These are phyloP conservation scores for Ballota nigra DNA, from an alignment of 257 asterid species.

Conservation along the genomic window DNA sequence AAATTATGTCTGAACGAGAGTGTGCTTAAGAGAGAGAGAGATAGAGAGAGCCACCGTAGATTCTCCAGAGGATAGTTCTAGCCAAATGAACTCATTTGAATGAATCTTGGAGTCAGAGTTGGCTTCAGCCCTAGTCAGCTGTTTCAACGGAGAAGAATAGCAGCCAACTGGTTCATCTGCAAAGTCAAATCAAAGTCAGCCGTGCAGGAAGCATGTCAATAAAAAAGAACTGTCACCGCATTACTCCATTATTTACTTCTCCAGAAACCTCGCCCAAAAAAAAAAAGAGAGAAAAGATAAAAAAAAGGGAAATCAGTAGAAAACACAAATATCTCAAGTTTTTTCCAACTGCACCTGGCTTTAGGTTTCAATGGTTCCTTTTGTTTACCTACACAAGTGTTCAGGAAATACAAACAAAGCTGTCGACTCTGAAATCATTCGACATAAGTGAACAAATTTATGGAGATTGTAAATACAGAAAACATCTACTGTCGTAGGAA, in stretches of 20 bases:
- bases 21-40: background rate
- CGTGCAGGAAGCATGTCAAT: background rate
- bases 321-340: conserved; percentile 10
- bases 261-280: conserved; percentile 7
- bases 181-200: conserved; percentile 31
- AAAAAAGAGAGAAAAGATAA: background rate
- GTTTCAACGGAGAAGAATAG: conserved; percentile 57
- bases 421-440: background rate
- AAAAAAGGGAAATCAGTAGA: background rate
- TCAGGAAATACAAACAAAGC: background rate
- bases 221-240: background rate
- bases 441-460: background rate
- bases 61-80: conserved; percentile 59
- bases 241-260: background rate
- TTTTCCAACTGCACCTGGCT: background rate
- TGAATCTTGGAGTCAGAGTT: conserved; percentile 26
- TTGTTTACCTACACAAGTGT: background rate
- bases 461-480: background rate
- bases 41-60: conserved; percentile 48
- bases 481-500: background rate
- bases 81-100: conserved; percentile 56
- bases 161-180: conserved; percentile 73
- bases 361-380: conserved; percentile 2
- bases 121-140: conserved; percentile 44
- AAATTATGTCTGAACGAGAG: background rate